Percentiles rank a stretch among this genome's conserved stretches.
Conservation (phyloP, 805 yeast species). For the Zygoascus biomembranicola region DNA sequence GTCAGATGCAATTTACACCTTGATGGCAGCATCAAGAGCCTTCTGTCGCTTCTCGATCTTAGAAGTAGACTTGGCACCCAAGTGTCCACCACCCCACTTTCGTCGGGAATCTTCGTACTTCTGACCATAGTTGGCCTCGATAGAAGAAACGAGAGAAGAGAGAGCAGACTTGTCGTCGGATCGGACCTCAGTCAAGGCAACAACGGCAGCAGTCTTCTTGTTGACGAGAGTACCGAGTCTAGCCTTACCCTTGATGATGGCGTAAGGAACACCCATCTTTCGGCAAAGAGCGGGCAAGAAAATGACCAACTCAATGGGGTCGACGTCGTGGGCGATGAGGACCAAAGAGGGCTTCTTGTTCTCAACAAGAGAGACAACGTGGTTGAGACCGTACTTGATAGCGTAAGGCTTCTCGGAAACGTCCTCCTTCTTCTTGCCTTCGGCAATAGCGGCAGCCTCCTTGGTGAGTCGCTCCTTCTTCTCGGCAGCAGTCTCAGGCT, state of each 20-base stretch:
- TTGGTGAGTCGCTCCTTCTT: constrained; percentile 98
- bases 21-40: constrained; percentile 36
- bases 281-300: constrained; percentile 98
- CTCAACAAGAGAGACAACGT: constrained; percentile 93
- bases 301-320: constrained; percentile 95
- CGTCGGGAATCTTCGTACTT: constrained; percentile 94
- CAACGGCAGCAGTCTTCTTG: constrained; percentile 96
- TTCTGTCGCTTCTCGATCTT: constrained; percentile 71
- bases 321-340: constrained; percentile 97
- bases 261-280: constrained; percentile 99
- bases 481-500: constrained; percentile 96
- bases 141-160: constrained; percentile 85
- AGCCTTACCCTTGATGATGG: constrained; percentile 96
- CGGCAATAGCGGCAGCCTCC: constrained; percentile 98
- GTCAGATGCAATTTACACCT: constrained; percentile 20
- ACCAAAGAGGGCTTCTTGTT: constrained; percentile 98
- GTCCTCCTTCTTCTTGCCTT: constrained; percentile 94
- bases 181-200: constrained; percentile 92
- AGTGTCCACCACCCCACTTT: constrained; percentile 99
- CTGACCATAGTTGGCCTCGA: constrained; percentile 87
- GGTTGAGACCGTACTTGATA: constrained; percentile 98
- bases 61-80: constrained; percentile 90
- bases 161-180: constrained; percentile 93
- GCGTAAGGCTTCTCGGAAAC: constrained; percentile 95
- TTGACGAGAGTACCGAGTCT: constrained; percentile 96